Base-by-base conservation (phyloP, 805 yeast species). In the Spathaspora passalidarum region DNA sequence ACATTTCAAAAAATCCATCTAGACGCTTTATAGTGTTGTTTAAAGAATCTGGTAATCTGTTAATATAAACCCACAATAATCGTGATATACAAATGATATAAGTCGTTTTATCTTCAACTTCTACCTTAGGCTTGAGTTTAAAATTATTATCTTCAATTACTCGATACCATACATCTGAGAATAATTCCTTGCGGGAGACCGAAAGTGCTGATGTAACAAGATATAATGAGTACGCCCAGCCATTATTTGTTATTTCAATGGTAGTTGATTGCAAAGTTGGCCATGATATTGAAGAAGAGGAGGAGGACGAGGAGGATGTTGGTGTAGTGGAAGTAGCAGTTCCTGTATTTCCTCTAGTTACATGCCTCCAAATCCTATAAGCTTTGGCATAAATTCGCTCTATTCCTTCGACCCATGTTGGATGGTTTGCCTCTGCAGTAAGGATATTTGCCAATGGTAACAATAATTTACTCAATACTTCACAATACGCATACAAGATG, bases 371-470 rank as follows among this genome's bases (percentile, higher is more conserved):
- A 41, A 68, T 77, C 46, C 60, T 63, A 35, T 73, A 75, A 13
- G 76, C 70, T 46, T 75, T 79, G 13, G 72, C 63, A 60, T 78
- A 82, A 11, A 92, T 80, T 16, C 73, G 67, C 18, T 78, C 77
- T 44, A 89, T 79, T 0, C 97, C 94, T 35, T 82, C 87, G 0
- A 84, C 82, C 99, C 99, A 94, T 1, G 86, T 81, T 2, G 99
- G 99, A 61, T 92, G 96, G 57, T 94, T 92, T 0, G 89, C 91
- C 60, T 94, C 99, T 0, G 97, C 98, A 0, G 97, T 88, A 25
- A 91, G 73, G 1, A 82, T 74, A 7, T 88, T 92, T 0, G 97
- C 95, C 19, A 94, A 63, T 0, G 97, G 95, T 35, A 89, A 67
- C 2, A 94, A 66, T 20, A 94, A 75, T 44, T 80, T 83, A 46